Percentiles rank a stretch among this genome's conserved stretches.
Evolutionary conservation across 805 yeast genomes (phyloP).

Genomic region (Zygotorulaspora florentina): DNA sequence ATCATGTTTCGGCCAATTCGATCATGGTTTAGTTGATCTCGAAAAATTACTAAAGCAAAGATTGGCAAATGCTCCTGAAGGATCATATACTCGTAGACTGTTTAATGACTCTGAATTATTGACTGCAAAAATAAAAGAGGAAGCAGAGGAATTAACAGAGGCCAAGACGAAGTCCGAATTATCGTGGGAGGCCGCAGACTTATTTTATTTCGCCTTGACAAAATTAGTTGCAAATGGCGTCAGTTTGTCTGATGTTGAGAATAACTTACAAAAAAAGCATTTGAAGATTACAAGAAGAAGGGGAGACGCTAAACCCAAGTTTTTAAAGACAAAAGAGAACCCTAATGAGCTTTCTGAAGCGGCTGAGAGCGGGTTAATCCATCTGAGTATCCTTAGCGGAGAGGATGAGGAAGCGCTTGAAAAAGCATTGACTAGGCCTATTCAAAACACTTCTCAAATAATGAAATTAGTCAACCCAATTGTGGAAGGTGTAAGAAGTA

Average conservation of each 20-base stretch:
- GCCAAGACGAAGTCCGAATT: slow-evolving; percentile 66
- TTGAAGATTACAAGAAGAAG: slow-evolving; percentile 85
- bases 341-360: slow-evolving; percentile 12
- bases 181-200: slow-evolving; percentile 97
- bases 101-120: slow-evolving; percentile 73
- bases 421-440: slow-evolving; percentile 83
- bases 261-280: slow-evolving; percentile 76
- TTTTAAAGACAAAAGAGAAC: slow-evolving; percentile 39
- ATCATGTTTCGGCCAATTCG: slow-evolving; percentile 74
- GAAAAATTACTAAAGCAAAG: slow-evolving; percentile 66
- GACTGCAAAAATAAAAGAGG: slow-evolving; percentile 87
- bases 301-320: slow-evolving; percentile 93
- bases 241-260: slow-evolving; percentile 72
- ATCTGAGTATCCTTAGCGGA: slow-evolving; percentile 26
- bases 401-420: slow-evolving; percentile 41
- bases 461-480: slow-evolving; percentile 92
- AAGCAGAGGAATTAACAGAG: slow-evolving; percentile 91
- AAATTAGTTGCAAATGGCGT: slow-evolving; percentile 79
- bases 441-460: slow-evolving; percentile 86
- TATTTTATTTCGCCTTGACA: slow-evolving; percentile 69
- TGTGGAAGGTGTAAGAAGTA: slow-evolving; percentile 64
- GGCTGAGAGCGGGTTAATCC: slow-evolving; percentile 27
- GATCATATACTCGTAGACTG: slow-evolving; percentile 89
- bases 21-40: slow-evolving; percentile 55
- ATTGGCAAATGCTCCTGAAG: slow-evolving; percentile 65